These are phyloP conservation scores for Glycine tomentella DNA, from an alignment of 306 rosid genomes.

Conservation along the genomic window DNA sequence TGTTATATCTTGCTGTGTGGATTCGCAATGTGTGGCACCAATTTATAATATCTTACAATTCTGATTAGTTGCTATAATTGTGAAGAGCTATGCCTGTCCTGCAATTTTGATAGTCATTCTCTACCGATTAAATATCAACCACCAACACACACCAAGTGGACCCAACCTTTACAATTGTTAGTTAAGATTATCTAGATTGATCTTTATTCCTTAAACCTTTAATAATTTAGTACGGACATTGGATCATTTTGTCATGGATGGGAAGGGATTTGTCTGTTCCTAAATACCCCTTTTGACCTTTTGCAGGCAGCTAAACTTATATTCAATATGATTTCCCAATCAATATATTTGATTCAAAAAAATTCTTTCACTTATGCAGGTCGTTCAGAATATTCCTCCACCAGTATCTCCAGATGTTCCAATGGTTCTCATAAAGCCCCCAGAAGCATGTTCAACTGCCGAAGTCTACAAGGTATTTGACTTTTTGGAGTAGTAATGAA, in stretches of 20 bases:
- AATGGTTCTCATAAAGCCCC: conserved; percentile 96
- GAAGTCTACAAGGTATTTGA: conserved; percentile 91
- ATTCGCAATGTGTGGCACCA: background rate
- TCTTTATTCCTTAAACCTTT: background rate
- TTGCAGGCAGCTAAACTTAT: conserved; percentile 26
- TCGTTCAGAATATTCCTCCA: conserved; percentile 79
- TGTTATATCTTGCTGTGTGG: background rate
- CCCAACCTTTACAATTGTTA: background rate
- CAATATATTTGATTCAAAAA: conserved; percentile 34
- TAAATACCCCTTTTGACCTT: conserved; percentile 8
- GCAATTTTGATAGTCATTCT: background rate
- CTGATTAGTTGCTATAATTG: background rate
- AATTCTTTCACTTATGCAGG: conserved; percentile 54
- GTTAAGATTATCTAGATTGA: conserved; percentile 29
- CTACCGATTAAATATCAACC: background rate
- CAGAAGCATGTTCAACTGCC: conserved; percentile 87
- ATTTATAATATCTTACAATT: conserved; percentile 24
- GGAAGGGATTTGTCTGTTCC: conserved; percentile 4
- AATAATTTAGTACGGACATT: conserved; percentile 3
- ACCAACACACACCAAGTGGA: background rate
- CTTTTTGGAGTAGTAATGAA: conserved; percentile 14
- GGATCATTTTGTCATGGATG: conserved; percentile 19
- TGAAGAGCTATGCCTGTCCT: conserved; percentile 22
- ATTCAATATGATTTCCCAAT: conserved; percentile 22
- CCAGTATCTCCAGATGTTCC: conserved; percentile 78